Evolutionary conservation across 352 stramenopile genomes (phyloP).

Genomic region (Phytophthora pluvialis): DNA sequence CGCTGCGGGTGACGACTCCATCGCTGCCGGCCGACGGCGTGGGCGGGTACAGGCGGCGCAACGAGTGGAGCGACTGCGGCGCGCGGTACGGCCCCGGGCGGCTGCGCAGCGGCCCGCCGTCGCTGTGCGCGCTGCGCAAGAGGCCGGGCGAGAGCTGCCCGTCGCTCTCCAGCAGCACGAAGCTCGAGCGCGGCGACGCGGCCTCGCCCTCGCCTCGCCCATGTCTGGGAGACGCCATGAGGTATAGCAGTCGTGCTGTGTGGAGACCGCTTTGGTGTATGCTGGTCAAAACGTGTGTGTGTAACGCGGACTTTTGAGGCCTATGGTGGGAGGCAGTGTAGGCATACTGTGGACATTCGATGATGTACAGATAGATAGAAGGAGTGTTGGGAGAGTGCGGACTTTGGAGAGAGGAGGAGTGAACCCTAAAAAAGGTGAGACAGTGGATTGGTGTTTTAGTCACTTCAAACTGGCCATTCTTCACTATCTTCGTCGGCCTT

Average conservation of each 20-base stretch:
- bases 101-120: conserved; percentile 15
- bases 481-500: neutral
- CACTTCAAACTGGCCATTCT: conserved; percentile 26
- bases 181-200: conserved; percentile 61
- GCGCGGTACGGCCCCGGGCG: conserved; percentile 7
- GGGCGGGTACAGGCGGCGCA: conserved; percentile 29
- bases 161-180: conserved; percentile 65
- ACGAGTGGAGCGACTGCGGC: conserved; percentile 29
- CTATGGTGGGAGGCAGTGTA: too few relatives aligned
- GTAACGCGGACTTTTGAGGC: conserved; percentile 8
- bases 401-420: conserved; percentile 19
- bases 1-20: conserved; percentile 20
- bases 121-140: conserved; percentile 30
- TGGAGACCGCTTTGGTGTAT: conserved; percentile 13
- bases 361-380: neutral
- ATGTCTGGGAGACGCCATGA: conserved; percentile 24
- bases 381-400: conserved; percentile 3
- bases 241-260: neutral
- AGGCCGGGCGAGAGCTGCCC: conserved; percentile 31
- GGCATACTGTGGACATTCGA: conserved; percentile 13
- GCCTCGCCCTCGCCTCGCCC: conserved; percentile 4
- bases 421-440: conserved; percentile 4
- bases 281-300: conserved; percentile 27
- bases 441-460: conserved; percentile 7
- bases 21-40: conserved; percentile 23